phyloP scores from a whole-genome alignment of 2,329 filamentous ascomycete species.

The Arthrinium phaeospermum region DNA sequence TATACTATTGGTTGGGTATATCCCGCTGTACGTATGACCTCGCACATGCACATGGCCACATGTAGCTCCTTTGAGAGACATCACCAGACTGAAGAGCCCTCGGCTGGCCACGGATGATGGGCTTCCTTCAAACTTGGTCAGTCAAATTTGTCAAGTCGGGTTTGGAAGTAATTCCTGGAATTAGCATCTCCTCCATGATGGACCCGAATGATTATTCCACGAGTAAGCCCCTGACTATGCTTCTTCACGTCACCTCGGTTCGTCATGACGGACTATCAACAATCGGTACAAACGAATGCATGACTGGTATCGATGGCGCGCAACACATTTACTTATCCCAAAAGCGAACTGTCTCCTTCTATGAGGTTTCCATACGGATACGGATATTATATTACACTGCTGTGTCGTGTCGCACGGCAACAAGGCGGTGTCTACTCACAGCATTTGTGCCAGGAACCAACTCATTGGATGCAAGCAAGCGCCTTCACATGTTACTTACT shows the following conservation, averaged over 20 bases:
- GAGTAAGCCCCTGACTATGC: background rate
- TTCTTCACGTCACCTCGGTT: background rate
- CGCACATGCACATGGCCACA: constrained; percentile 11
- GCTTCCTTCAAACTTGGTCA: background rate
- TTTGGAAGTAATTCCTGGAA: background rate
- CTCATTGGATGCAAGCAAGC: background rate
- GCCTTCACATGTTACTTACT: background rate
- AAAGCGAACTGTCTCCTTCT: background rate
- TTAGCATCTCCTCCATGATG: background rate
- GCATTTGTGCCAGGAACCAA: background rate
- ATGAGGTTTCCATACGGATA: background rate
- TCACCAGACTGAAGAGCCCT: constrained; percentile 1
- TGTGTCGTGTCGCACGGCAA: background rate
- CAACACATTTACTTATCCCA: background rate
- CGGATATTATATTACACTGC: background rate
- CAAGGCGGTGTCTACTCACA: background rate
- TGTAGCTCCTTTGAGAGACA: constrained; percentile 1
- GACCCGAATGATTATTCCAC: background rate
- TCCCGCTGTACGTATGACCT: constrained; percentile 5
- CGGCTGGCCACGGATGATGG: constrained; percentile 2
- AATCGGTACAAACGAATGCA: background rate
- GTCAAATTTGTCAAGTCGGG: background rate
- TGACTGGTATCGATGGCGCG: background rate
- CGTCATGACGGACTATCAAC: background rate
- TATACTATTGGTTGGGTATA: background rate